Conservation (phyloP, 305 asterid genomes). For the Fraxinus paxiana region DNA sequence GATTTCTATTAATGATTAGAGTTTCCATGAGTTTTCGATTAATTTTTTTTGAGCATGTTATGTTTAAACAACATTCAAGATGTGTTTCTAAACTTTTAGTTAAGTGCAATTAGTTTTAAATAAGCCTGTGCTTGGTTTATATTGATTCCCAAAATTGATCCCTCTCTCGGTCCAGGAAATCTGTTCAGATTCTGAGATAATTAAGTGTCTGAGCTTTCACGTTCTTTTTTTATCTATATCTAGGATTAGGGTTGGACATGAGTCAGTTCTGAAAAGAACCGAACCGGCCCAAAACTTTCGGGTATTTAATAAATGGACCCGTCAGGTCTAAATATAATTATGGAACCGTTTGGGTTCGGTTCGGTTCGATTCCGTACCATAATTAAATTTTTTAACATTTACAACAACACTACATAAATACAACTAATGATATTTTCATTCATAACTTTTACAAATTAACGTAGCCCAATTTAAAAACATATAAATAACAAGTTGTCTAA, state of each 20-base stretch:
- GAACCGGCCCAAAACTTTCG: no score
- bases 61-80: background rate
- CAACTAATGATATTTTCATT: no score
- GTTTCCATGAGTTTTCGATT: background rate
- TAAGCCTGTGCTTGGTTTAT: conserved; percentile 7
- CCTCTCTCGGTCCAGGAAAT: conserved; percentile 6
- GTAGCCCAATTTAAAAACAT: no score
- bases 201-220: background rate
- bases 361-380: no score
- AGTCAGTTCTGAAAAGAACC: no score
- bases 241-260: background rate
- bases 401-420: no score
- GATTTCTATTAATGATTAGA: background rate
- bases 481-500: no score
- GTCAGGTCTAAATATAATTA: no score
- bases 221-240: background rate
- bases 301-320: no score
- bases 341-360: no score
- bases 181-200: background rate
- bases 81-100: background rate
- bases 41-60: background rate
- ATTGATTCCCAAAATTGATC: background rate
- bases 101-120: background rate
- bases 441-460: no score
- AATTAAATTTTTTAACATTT: no score